Percentiles rank a stretch among this genome's conserved stretches.
Conservation (phyloP, 2,329 filamentous ascomycete genomes). For the Polychaeton citri region DNA sequence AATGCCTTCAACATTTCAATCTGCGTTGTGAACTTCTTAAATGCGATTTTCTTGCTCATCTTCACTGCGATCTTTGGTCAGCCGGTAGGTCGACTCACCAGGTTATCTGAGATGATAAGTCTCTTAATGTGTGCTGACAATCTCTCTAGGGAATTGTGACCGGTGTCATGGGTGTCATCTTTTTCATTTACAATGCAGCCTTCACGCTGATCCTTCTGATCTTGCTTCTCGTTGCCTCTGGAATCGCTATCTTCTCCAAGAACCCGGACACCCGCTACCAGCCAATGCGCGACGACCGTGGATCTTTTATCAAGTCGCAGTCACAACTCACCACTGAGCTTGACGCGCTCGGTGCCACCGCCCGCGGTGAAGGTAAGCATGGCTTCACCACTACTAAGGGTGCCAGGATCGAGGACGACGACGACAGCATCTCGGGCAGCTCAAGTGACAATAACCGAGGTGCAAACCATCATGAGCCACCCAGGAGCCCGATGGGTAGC, state of each 20-base stretch:
- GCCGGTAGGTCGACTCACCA: constrained; percentile 39
- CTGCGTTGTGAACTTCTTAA: constrained; percentile 77
- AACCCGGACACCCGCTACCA: constrained; percentile 92
- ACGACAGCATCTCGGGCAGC: constrained; percentile 51
- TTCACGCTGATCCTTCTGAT: constrained; percentile 73
- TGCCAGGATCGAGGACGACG: constrained; percentile 58
- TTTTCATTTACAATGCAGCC: constrained; percentile 76
- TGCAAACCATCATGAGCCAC: constrained; percentile 24
- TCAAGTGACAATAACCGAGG: constrained; percentile 22
- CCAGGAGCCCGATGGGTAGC: constrained; percentile 36
- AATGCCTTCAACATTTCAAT: constrained; percentile 95
- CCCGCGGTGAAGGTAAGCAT: constrained; percentile 57
- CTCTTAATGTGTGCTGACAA: too few relatives aligned
- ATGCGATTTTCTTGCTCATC: constrained; percentile 75
- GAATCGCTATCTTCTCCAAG: constrained; percentile 74
- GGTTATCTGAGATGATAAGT: background rate
- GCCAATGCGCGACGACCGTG: constrained; percentile 90
- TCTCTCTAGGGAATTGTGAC: constrained; percentile 52
- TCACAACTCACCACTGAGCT: constrained; percentile 78
- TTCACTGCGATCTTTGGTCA: constrained; percentile 80
- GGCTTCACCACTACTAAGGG: constrained; percentile 32
- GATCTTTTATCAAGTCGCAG: constrained; percentile 95
- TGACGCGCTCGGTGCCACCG: constrained; percentile 77
- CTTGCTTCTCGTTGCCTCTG: constrained; percentile 64
- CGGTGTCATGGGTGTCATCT: constrained; percentile 76